Percentiles rank a stretch among this genome's conserved stretches.
phyloP scores from a whole-genome alignment of 805 yeast genomes.

The Kregervanrija delftensis region DNA sequence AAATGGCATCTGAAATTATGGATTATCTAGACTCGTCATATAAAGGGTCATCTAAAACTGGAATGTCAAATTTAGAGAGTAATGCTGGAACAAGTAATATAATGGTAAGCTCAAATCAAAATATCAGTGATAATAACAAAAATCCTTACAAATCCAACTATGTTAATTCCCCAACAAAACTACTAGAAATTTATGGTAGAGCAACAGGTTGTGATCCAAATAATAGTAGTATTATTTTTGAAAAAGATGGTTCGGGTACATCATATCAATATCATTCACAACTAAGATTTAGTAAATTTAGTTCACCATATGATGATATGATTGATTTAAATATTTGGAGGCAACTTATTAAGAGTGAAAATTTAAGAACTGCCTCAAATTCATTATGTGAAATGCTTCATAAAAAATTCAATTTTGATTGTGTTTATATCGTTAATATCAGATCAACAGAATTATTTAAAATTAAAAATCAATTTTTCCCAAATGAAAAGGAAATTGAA shows the following conservation, averaged over 20 bases:
- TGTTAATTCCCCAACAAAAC: conserved; percentile 7
- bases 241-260: conserved; percentile 58
- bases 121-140: neutral
- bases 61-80: neutral
- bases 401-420: conserved; percentile 30
- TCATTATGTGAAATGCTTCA: conserved; percentile 32
- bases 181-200: conserved; percentile 43
- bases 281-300: conserved; percentile 34
- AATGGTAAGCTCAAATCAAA: neutral
- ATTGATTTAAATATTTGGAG: conserved; percentile 32
- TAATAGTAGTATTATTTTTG: conserved; percentile 38
- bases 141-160: neutral
- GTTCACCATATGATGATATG: conserved; percentile 19
- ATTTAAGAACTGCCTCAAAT: conserved; percentile 38
- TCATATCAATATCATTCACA: conserved; percentile 47
- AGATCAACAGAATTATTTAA: conserved; percentile 40
- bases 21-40: conserved; percentile 26
- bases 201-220: conserved; percentile 39
- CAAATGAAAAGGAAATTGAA: conserved; percentile 37
- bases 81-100: neutral
- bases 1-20: conserved; percentile 36
- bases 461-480: conserved; percentile 37
- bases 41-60: neutral
- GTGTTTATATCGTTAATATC: conserved; percentile 46
- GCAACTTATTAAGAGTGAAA: conserved; percentile 29